Percentiles rank a stretch among this genome's conserved stretches.
Conservation (phyloP, 2,329 filamentous ascomycete species). For the Fusarium palustre region DNA sequence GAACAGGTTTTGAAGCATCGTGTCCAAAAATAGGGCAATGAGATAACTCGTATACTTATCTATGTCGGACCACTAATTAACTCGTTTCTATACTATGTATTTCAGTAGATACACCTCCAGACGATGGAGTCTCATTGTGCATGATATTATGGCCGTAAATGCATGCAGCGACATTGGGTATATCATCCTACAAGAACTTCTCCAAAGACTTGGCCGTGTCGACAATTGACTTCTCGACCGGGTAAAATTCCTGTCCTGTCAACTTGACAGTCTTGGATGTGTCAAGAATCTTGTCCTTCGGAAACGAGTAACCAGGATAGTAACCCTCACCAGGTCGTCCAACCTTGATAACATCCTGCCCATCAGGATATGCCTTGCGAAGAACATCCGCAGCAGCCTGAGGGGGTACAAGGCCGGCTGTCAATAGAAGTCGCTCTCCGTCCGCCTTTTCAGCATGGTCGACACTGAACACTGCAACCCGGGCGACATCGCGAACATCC, state of each 20-base stretch:
- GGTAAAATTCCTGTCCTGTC: conserved; percentile 35
- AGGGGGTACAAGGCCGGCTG: conserved; percentile 34
- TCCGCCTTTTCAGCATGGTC: conserved; percentile 35
- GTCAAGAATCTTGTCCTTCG: conserved; percentile 29
- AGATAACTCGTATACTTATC: not conserved
- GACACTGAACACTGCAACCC: conserved; percentile 41
- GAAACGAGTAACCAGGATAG: conserved; percentile 21
- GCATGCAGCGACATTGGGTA: no score
- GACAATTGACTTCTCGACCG: conserved; percentile 37
- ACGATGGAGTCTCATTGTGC: not conserved
- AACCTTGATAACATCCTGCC: conserved; percentile 36
- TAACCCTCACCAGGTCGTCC: conserved; percentile 41
- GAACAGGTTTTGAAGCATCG: not conserved
- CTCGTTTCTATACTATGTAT: no score
- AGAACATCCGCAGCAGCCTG: conserved; percentile 44
- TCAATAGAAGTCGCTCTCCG: conserved; percentile 38
- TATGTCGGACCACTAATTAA: not conserved
- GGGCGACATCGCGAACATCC: conserved; percentile 43
- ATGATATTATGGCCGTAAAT: not conserved
- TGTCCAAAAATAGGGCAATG: not conserved
- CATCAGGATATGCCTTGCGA: conserved; percentile 39
- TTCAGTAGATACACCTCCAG: not conserved
- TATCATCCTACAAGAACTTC: conserved; percentile 27
- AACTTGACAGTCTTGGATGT: conserved; percentile 33
- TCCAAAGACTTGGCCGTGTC: conserved; percentile 42